Base-by-base conservation (phyloP, 495 filamentous ascomycete species). In the Penicillium simplicissimum region DNA sequence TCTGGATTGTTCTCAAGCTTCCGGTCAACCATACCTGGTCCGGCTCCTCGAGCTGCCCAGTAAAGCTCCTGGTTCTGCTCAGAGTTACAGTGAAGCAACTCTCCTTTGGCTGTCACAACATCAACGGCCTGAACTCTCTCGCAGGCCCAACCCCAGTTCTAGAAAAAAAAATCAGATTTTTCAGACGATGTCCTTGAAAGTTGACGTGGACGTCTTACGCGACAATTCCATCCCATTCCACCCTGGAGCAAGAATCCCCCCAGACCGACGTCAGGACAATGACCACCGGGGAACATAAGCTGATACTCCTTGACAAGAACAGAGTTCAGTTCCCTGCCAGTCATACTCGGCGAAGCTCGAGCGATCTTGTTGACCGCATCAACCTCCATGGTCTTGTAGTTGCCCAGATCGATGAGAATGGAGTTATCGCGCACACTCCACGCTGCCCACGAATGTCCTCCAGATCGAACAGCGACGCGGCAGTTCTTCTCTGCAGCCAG, bases 131-230 rank as follows among this genome's bases (percentile, higher is more conserved):
- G 52, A 3, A 85, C 70, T 56, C 74, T 58, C 61, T 85, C 81
- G 48, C 79, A 83, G 1, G 80, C 82, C 82, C 81, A 85, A 8
- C 82, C 82, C 82, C 82, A 84, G 58, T 76, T 79, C 77, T 81
- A 45, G 1, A 3, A 55, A 8, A 35, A 3, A 6, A 28, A 15
- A 10, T 31, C n/a, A 57, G 17, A 40, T 48, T 48, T 25, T 19
- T 19, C 17, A 6, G 28, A 31, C 19, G 35, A 23, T 8, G 23
- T 14, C 1, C 6, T 4, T 15, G 2, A 28, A 4, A 13, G 4
- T 45, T 42, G 0, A 49, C 3, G 11, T 31, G 0, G 4, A 45
- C 11, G 4, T 64, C 66, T n/a, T 60, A 80, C 75, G 36, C 74
- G 73, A 59, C 80, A 83, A 60, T 82, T 83, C 81, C 82, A 85